A percentile compares a stretch with the other conserved stretches of the same genome.
These are phyloP conservation scores for Phytophthora macrochlamydospora DNA, from an alignment of 352 stramenopile genomes.

Conservation along the genomic window DNA sequence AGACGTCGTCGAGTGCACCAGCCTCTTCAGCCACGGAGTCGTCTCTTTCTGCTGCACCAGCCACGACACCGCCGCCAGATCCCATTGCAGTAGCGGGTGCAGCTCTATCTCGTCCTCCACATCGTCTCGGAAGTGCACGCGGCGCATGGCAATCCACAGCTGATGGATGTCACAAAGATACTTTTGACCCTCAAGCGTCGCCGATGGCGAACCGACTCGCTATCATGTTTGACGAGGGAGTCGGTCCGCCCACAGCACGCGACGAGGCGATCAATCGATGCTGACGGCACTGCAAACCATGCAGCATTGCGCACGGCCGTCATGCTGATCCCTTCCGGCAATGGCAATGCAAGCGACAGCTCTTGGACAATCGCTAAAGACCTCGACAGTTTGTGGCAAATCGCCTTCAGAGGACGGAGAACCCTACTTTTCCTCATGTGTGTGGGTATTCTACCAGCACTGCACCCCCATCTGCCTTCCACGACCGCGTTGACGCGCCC, in stretches of 20 bases:
- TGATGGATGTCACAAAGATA: constrained; percentile 22
- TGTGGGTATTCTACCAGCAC: not conserved
- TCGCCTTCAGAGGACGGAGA: constrained; percentile 1
- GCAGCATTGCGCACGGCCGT: not conserved
- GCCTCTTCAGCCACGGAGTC: constrained; percentile 33
- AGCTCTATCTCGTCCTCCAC: constrained; percentile 28
- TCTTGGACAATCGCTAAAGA: too few species aligned
- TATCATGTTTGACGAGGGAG: constrained; percentile 31
- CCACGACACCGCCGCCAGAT: constrained; percentile 47
- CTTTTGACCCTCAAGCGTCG: constrained; percentile 27
- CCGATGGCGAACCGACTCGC: constrained; percentile 3
- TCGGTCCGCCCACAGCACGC: constrained; percentile 14
- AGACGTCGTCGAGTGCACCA: constrained; percentile 63
- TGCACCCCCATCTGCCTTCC: constrained; percentile 9
- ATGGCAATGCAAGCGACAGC: too few species aligned
- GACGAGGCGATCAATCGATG: constrained; percentile 1
- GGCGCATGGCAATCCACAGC: constrained; percentile 14
- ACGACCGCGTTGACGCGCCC: constrained; percentile 6
- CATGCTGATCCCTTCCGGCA: constrained; percentile 2
- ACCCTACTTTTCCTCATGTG: not conserved
- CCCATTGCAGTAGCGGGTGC: constrained; percentile 64
- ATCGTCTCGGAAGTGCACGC: constrained; percentile 34
- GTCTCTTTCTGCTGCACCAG: constrained; percentile 42
- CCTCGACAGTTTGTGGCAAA: constrained; percentile 8
- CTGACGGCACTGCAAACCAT: constrained; percentile 8